phyloP scores from a whole-genome alignment of 2,329 filamentous ascomycete genomes.

The Albifimbria verrucaria region DNA sequence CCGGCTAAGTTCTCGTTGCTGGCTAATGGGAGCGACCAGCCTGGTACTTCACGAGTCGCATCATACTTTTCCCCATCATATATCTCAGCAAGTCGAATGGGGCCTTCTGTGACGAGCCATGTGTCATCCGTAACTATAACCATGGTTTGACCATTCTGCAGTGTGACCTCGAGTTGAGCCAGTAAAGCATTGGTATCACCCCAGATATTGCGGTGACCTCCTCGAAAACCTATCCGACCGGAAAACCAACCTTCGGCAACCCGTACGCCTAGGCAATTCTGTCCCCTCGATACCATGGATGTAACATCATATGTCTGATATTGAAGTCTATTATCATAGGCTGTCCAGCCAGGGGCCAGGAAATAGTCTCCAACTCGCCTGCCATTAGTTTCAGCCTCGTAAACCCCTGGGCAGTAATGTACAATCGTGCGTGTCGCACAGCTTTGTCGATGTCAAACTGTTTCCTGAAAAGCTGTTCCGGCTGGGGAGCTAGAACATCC shows the following conservation, averaged over 20 bases:
- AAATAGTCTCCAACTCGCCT: not conserved
- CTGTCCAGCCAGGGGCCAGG: not conserved
- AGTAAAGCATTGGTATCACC: slow-evolving; percentile 34
- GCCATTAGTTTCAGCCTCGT: not conserved
- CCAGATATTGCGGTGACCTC: slow-evolving; percentile 20
- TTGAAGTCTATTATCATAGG: not conserved
- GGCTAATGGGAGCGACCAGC: not conserved
- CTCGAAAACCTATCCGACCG: slow-evolving; percentile 26
- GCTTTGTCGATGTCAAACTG: not conserved
- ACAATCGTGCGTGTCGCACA: not conserved
- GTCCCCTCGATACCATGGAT: not conserved
- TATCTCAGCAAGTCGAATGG: slow-evolving; percentile 33
- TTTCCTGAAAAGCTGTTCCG: not conserved
- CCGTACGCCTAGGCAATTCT: not conserved
- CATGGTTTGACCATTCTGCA: slow-evolving; percentile 6
- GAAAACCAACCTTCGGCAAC: slow-evolving; percentile 48
- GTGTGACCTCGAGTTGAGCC: slow-evolving; percentile 29
- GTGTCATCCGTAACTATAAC: slow-evolving; percentile 29
- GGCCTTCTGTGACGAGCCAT: slow-evolving; percentile 29
- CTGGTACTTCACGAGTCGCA: slow-evolving; percentile 16
- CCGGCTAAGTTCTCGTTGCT: not conserved
- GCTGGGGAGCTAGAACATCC: not conserved
- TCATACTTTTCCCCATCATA: slow-evolving; percentile 51
- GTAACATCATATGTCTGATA: not conserved
- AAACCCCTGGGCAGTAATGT: not conserved